Evolutionary conservation across 2,329 filamentous ascomycete species (phyloP).

Genomic region (Pleoardoris graminearum): DNA sequence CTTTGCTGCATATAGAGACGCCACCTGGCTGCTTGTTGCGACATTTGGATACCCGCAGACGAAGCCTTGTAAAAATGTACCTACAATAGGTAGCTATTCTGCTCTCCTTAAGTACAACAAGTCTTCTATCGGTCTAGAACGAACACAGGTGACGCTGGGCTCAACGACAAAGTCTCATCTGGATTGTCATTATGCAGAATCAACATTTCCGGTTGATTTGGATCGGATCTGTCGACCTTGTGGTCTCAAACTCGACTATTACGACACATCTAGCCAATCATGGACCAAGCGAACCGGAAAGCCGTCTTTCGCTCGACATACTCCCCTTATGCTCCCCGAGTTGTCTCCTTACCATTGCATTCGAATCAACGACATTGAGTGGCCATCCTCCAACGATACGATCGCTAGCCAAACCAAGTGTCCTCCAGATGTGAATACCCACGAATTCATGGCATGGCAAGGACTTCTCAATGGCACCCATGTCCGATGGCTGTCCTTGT

Average conservation of each 20-base stretch:
- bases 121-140: neutral
- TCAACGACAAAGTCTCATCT: slow-evolving; percentile 54
- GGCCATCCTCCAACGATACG: slow-evolving; percentile 59
- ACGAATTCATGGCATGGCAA: slow-evolving; percentile 60
- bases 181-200: slow-evolving; percentile 53
- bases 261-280: slow-evolving; percentile 43
- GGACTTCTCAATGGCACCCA: slow-evolving; percentile 51
- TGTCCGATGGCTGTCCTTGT: slow-evolving; percentile 54
- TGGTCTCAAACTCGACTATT: slow-evolving; percentile 54
- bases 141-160: slow-evolving; percentile 43
- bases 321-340: slow-evolving; percentile 44
- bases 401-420: slow-evolving; percentile 56
- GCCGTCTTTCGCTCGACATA: slow-evolving; percentile 54
- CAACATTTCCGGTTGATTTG: slow-evolving; percentile 48
- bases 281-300: slow-evolving; percentile 46
- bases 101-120: slow-evolving; percentile 33
- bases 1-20: slow-evolving; percentile 56
- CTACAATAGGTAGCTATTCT: slow-evolving; percentile 39
- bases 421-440: slow-evolving; percentile 50
- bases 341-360: slow-evolving; percentile 46
- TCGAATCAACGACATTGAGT: slow-evolving; percentile 27
- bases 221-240: slow-evolving; percentile 52
- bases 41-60: slow-evolving; percentile 33
- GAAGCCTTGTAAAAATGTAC: slow-evolving; percentile 4
- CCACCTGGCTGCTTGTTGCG: slow-evolving; percentile 55